phyloP scores from a whole-genome alignment of 352 stramenopile genomes.

The Globisporangium carolinianum region DNA sequence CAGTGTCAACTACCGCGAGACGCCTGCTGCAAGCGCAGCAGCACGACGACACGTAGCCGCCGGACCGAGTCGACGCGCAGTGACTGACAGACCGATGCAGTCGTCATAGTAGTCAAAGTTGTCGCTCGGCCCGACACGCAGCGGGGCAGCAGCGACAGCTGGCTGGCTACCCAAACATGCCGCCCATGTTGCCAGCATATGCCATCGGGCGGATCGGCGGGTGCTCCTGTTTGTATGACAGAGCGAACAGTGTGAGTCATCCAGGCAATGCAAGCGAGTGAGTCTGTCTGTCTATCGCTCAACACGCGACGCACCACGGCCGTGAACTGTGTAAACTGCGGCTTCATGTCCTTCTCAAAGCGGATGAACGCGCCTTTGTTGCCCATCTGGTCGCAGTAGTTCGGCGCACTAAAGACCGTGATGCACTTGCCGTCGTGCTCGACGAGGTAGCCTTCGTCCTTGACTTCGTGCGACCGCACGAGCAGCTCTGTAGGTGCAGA shows the following conservation, averaged over 20 bases:
- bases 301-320: constrained; percentile 66
- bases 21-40: background rate
- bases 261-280: background rate
- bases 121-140: too few species aligned
- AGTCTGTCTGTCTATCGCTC: background rate
- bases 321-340: constrained; percentile 94
- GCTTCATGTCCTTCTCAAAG: constrained; percentile 94
- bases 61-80: too few species aligned
- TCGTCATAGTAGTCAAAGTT: too few species aligned
- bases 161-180: constrained; percentile 71
- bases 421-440: constrained; percentile 99
- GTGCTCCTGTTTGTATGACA: constrained; percentile 46
- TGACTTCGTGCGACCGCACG: constrained; percentile 98
- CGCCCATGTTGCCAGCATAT: constrained; percentile 87
- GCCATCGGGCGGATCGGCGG: constrained; percentile 85
- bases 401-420: constrained; percentile 98
- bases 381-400: constrained; percentile 99
- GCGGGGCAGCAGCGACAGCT: too few species aligned
- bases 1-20: too few species aligned
- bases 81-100: too few species aligned
- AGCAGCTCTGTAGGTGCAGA: constrained; percentile 76
- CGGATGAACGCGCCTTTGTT: constrained; percentile 99
- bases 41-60: background rate
- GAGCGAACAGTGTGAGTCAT: background rate
- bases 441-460: constrained; percentile 98